Percentiles rank a stretch among this genome's conserved stretches.
Conservation (phyloP, 768 basidiomycete genomes). For the Boletellus emodensis region DNA sequence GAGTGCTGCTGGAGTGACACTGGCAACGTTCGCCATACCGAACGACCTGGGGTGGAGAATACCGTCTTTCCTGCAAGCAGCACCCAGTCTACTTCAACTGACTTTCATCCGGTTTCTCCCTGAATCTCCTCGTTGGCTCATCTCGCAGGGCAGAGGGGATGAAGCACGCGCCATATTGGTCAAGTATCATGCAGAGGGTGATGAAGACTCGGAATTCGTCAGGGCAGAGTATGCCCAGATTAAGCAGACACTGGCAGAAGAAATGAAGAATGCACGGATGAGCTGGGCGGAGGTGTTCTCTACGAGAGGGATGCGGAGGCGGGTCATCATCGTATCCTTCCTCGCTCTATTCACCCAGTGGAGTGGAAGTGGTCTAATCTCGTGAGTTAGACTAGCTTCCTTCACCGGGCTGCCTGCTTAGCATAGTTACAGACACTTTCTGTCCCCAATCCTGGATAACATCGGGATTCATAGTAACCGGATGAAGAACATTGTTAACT, state of each 20-base stretch:
- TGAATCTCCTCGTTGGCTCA: constrained; percentile 64
- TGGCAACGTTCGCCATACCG: constrained; percentile 58
- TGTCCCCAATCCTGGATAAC: constrained; percentile 12
- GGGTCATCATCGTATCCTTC: constrained; percentile 8
- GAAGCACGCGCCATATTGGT: constrained; percentile 47
- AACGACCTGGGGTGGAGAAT: constrained; percentile 69
- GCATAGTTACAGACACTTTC: constrained; percentile 1
- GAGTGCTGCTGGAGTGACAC: constrained; percentile 48
- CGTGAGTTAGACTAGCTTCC: not conserved
- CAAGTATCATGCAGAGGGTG: constrained; percentile 61
- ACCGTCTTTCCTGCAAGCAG: constrained; percentile 53
- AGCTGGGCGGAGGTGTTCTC: not conserved
- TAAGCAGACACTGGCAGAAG: constrained; percentile 44
- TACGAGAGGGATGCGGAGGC: constrained; percentile 16
- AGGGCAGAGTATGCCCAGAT: constrained; percentile 57
- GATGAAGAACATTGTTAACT: constrained; percentile 15
- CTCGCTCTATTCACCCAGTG: constrained; percentile 12
- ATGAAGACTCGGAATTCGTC: constrained; percentile 47
- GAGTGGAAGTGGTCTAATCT: constrained; percentile 11
- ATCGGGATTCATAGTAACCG: constrained; percentile 20
- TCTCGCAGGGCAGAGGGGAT: constrained; percentile 49
- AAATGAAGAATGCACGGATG: not conserved
- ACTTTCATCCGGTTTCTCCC: constrained; percentile 55
- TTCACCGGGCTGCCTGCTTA: not conserved
- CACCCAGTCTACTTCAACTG: constrained; percentile 52